Evolutionary conservation across 2,329 filamentous ascomycete species (phyloP), one percentile per base, ranked within the genome.

Genomic region (Nigrograna mackinnonii): DNA sequence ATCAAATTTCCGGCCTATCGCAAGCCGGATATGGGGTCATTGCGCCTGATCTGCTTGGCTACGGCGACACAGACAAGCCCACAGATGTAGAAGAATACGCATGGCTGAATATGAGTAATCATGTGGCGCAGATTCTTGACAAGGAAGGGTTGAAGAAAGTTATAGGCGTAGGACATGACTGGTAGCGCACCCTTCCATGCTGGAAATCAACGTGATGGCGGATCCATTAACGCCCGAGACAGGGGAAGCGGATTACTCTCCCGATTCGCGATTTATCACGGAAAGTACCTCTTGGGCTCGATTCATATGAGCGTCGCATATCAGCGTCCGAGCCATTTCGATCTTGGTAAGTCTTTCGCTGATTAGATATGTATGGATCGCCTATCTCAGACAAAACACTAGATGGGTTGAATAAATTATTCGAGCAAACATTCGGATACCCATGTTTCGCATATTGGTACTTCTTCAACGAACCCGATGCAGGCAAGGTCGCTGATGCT

Each of bases 1-100:
- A 63, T 22, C 54, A 75, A 26, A 58, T 73, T 28, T 62, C 62
- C 21, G 42, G 67, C 24, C 57, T 76, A 19, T 57, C 69, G n/a
- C 43, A 63, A 6, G 57, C 64, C 4, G 64, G 66, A 41, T 65
- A 73, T 54, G 62, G 68, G 20, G 54, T 70, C 35, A 36, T 70
- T 21, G 55, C 55, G n/a, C 64, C 64, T 2, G 67, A 69, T 44
- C 53, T 68, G 2, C 60, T 69, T 1, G 67, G 65, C 33, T 63
- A 64, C 22, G 66, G 61, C 17, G 55, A 51, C 4, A 64, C 47
- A 16, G 37, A 32, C 6, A 41, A 22, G 6, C 26, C 35, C 37
- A 46, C 36, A 4, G 11, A 43, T 19, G 16, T 47, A 30, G n/a
- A 43, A 45, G 18, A 32, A 30, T 46, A 46, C 20, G n/a, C 33